Evolutionary conservation across 2,329 filamentous ascomycete species (phyloP), one percentile per base, ranked within the genome.

Genomic region (Clarireedia hainanense): DNA sequence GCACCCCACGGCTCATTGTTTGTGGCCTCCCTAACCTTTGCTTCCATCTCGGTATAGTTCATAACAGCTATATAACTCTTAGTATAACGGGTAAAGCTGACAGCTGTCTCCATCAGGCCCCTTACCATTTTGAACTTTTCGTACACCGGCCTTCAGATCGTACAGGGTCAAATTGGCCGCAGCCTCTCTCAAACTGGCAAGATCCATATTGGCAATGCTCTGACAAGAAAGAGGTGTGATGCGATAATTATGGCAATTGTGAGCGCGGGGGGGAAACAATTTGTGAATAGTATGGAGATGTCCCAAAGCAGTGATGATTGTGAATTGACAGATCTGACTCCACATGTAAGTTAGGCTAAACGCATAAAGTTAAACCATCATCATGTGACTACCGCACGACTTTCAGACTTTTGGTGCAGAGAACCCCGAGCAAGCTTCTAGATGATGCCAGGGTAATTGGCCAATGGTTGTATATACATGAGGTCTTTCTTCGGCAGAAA

Each of bases 1-100:
- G 60, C 60, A 39, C 61, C 94, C 94, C 94, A 99, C 56, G 94
- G 94, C 73, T 99, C 94, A 72, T 97, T 97, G 75, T 99, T 99
- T 39, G 94, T 99, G 30, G 94, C 94, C 79, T 99, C 94, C 73
- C 94, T 88, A 63, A 97, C 91, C 75, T 85, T 85, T 57, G 80
- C 71, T 71, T 87, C 84, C 83, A 86, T 86, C 67, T 89, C 85
- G 36, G 86, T 89, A 70, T 87, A 88, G 71, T 89, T 89, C 85
- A 89, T 88, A 58, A 88, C 85, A 61, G 85, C 85, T 89, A 52
- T 57, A 61, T 36, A 55, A 17, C 30, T 48, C 61, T 69, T 50
- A 70, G 66, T 50, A 23, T n/a, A 47, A 14, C n/a, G 46, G 6
- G 24, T 37, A 14, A 57, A 60, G 57, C 24, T 36, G 58, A 59